Base-by-base conservation (phyloP, 345 rosid genomes). In the Eucalyptus erythrocorys region DNA sequence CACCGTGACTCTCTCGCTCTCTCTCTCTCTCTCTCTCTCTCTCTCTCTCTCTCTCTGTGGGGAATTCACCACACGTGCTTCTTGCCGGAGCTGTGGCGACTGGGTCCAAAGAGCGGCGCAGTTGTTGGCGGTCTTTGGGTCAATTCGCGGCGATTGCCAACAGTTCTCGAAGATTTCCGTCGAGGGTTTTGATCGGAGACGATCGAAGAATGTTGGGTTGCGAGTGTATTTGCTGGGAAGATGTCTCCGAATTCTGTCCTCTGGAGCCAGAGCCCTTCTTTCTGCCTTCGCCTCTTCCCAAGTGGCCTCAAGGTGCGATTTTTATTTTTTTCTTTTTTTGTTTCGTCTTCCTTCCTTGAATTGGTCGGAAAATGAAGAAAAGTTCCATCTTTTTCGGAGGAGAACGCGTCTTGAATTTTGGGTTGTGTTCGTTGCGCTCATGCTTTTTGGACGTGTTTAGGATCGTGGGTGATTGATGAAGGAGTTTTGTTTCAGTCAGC, bases 231-330 rank as follows among this genome's bases (percentile, higher is more conserved):
- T 86, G 87, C 86, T 89, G 90, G 88, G 51, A 86, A 40, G 68
- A 86, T 64, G 32, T 50, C 84, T 48, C 43, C 7, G 90, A 89
- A 61, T 86, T 86, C 45, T 40, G 49, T 66, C 49, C 68, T 68
- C 42, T 61, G 61, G 90, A 89, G 76, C 85, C 88, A 9, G 68
- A 86, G 76, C 90, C 90, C 42, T 89, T 89, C 71, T 86, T 88
- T 48, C 88, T 89, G 40, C 90, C 90, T 49, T 86, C 90, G n/a
- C 88, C 90, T 68, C 68, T 89, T 61, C 90, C 90, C 34, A 45
- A 49, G 26, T 89, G 90, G 90, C 90, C 86, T n/a, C 88, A 5
- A 89, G 88, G 88, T 89, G 55, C 45, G 27, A 2, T 30, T 76
- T 48, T 66, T 12, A 45, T 48, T 55, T 55, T 24, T 0, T 7